Evolutionary conservation across 2,329 filamentous ascomycete genomes (phyloP), one percentile per base, ranked within the genome.

Genomic region (Verticillium dahliae): DNA sequence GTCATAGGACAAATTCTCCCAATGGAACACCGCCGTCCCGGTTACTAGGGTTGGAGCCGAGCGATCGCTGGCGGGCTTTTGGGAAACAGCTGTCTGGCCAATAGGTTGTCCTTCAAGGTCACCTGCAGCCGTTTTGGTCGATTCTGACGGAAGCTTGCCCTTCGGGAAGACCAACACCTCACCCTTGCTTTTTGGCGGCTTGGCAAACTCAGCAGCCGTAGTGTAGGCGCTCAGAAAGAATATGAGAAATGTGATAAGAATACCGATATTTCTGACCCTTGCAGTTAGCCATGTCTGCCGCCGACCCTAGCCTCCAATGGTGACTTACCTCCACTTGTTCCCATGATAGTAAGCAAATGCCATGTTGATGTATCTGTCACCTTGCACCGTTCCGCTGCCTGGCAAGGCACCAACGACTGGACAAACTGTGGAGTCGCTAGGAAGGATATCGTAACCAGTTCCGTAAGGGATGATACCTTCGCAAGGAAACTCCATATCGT

Each of bases 1-100:
- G 39, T 78, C 70, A 37, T 73, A 91, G 71, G 85, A 88, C 1
- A 91, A 82, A 65, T 89, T 80, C 61, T 85, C 78, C 88, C 88
- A 91, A 64, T 88, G 85, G 72, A 90, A 90, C 45, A 90, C 84
- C 14, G 85, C 83, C 10, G 82, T 86, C 68, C 88, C 84, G 67
- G 15, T 27, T 14, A 22, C 58, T n/a, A 63, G 58, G 7, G 18
- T 41, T 7, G 22, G 27, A 10, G 41, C 65, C 7, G 60, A 62
- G 22, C 59, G 56, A 15, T 38, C 22, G 9, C 22, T 33, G 15
- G 13, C 13, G 39, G 10, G 80, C 41, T 57, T 15, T 39, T 38
- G 13, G 22, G 5, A 39, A 69, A 57, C 0, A 59, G 34, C 2
- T 63, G 58, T 1, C 58, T 18, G 71, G 60, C 75, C 70, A 64